Evolutionary conservation across 345 rosid species (phyloP), one percentile per base, ranked within the genome.

Genomic region (Eutrema heterophyllum): DNA sequence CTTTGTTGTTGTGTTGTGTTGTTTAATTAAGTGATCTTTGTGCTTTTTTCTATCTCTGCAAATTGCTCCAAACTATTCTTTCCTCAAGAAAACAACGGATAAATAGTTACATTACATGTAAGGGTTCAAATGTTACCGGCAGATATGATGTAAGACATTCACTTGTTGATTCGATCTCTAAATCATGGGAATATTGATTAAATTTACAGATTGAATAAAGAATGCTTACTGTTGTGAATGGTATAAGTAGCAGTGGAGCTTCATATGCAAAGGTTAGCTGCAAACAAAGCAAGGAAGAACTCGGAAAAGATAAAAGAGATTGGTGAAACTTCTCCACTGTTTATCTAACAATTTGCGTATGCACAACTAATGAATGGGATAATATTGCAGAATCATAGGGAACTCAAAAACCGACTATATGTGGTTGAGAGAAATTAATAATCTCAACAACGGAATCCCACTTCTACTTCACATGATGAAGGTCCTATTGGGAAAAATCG

Each of bases 261-360:
- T 95, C 97, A 27, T 92, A 95, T 18, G 99, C 90, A 77, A 92
- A 88, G 7, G 96, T 95, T 55, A 95, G 88, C 99, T 95, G 94
- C 74, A 78, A 81, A 63, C 59, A n/a, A 67, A 67, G 67, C 43
- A 67, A 29, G 33, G 11, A 33, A 15, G 52, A 64, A 14, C 16
- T 27, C 48, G 65, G 55, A 45, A 29, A 29, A 36, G 35, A 57
- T 35, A 12, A 10, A 54, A 54, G 48, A 68, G 24, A 52, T 11
- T 46, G 27, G 21, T 48, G 11, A 35, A 18, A 32, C 2, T 16
- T 48, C 52, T 8, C 15, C 15, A 39, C 8, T 39, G 21, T 6
- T 43, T 43, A 1, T 14, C 6, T 45, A 45, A 7, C 50, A 15
- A 27, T 6, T 15, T 10, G 70, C 56, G 16, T 27, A 41, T 63